phyloP scores from a whole-genome alignment of 805 yeast species.

The Metschnikowia amazonensis region DNA sequence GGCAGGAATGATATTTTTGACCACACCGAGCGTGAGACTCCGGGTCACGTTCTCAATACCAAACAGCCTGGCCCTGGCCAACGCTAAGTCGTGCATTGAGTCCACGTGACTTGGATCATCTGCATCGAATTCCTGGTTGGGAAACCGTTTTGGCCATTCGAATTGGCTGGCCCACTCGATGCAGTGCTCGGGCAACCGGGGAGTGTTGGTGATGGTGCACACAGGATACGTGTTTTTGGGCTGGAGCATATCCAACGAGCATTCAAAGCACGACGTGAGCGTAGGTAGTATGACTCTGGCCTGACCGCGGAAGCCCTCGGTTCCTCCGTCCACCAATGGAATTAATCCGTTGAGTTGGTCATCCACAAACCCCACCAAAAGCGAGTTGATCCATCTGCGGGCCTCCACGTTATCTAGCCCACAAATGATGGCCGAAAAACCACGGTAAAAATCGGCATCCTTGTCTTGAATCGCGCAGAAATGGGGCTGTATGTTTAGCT shows the following conservation, averaged over 20 bases:
- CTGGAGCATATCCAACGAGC: slow-evolving; percentile 74
- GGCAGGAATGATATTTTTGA: slow-evolving; percentile 89
- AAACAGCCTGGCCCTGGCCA: slow-evolving; percentile 57
- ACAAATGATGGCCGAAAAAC: slow-evolving; percentile 71
- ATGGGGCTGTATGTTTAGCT: slow-evolving; percentile 51
- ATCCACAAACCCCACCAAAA: slow-evolving; percentile 61
- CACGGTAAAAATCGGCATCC: slow-evolving; percentile 56
- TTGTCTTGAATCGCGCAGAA: slow-evolving; percentile 60
- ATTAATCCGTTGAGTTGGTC: slow-evolving; percentile 31
- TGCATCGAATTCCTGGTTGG: slow-evolving; percentile 53
- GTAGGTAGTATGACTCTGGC: slow-evolving; percentile 83
- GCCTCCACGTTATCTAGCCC: slow-evolving; percentile 91
- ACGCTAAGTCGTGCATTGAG: slow-evolving; percentile 55
- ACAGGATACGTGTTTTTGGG: slow-evolving; percentile 71
- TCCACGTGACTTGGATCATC: slow-evolving; percentile 66
- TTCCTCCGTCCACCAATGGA: slow-evolving; percentile 84
- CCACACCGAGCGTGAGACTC: slow-evolving; percentile 75
- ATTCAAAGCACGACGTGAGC: slow-evolving; percentile 86
- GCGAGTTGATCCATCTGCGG: slow-evolving; percentile 79
- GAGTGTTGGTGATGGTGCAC: slow-evolving; percentile 92
- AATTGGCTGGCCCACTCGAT: slow-evolving; percentile 83
- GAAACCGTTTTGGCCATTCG: slow-evolving; percentile 60
- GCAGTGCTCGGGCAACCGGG: slow-evolving; percentile 92
- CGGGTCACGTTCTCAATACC: slow-evolving; percentile 74
- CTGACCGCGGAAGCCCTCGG: slow-evolving; percentile 93